These are phyloP conservation scores for Claviceps sp. DNA, from an alignment of 2,329 filamentous ascomycete genomes.

Conservation along the genomic window DNA sequence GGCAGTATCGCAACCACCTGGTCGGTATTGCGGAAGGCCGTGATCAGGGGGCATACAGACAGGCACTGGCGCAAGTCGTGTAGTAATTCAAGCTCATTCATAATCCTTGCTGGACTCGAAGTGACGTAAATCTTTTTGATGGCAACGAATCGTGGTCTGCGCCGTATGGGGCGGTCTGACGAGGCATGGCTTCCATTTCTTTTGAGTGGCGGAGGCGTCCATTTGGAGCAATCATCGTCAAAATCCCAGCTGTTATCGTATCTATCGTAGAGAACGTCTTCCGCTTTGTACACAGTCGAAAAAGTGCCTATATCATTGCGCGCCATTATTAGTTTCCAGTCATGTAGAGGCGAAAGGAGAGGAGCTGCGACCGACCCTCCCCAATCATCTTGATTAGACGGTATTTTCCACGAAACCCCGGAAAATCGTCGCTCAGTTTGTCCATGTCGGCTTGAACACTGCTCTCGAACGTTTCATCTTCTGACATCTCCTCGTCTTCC, in stretches of 20 bases:
- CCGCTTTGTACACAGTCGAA: slow-evolving; percentile 96
- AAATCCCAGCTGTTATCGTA: slow-evolving; percentile 84
- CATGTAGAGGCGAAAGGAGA: neutral
- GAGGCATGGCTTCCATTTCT: slow-evolving; percentile 23
- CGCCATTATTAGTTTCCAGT: neutral
- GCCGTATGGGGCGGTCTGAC: slow-evolving; percentile 17
- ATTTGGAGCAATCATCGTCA: slow-evolving; percentile 51
- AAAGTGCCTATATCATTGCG: slow-evolving; percentile 63
- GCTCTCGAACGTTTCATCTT: slow-evolving; percentile 52
- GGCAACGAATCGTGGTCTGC: slow-evolving; percentile 63
- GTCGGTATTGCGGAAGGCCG: slow-evolving; percentile 86
- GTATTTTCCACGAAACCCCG: slow-evolving; percentile 71
- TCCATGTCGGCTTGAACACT: slow-evolving; percentile 75
- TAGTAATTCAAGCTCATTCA: slow-evolving; percentile 90
- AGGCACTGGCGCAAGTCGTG: slow-evolving; percentile 72
- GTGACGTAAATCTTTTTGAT: slow-evolving; percentile 99
- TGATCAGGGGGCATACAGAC: slow-evolving; percentile 89
- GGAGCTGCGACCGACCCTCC: slow-evolving; percentile 49
- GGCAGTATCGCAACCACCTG: slow-evolving; percentile 91
- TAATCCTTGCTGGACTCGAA: slow-evolving; percentile 80
- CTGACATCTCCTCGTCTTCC: slow-evolving; percentile 29
- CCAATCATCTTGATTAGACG: slow-evolving; percentile 92
- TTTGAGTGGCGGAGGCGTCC: slow-evolving; percentile 55
- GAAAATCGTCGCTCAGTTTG: slow-evolving; percentile 68
- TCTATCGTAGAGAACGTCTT: slow-evolving; percentile 73